Evolutionary conservation across 2,329 filamentous ascomycete species (phyloP).

Genomic region (Juglanconis sp.): DNA sequence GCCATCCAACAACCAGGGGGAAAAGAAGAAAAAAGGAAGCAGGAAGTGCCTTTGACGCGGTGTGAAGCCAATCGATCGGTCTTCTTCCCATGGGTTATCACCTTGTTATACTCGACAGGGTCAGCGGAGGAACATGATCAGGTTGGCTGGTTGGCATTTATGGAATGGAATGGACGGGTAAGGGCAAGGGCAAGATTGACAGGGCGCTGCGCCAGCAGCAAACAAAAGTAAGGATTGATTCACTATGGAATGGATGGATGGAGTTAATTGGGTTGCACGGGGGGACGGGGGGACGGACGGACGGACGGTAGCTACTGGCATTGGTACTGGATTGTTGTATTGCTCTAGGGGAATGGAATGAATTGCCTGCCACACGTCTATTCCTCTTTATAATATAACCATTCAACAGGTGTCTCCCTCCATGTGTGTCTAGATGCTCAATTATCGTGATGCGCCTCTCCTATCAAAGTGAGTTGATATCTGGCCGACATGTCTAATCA

Average conservation of each 20-base stretch:
- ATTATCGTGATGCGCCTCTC: too few species aligned
- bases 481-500: too few species aligned
- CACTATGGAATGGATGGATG: constrained; percentile 1
- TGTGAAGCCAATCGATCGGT: not conserved
- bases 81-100: not conserved
- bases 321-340: not conserved
- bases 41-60: not conserved
- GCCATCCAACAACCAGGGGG: not conserved
- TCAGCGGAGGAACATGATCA: not conserved
- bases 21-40: not conserved
- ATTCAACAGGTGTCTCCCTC: too few species aligned
- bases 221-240: too few species aligned
- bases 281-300: not conserved
- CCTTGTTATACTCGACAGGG: not conserved
- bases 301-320: not conserved
- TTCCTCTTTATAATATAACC: too few species aligned
- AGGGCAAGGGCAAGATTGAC: not conserved
- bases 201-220: too few species aligned
- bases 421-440: too few species aligned
- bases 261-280: not conserved
- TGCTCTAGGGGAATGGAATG: not conserved
- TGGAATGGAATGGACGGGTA: not conserved
- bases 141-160: not conserved
- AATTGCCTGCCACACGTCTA: too few species aligned
- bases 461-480: too few species aligned